A percentile compares a stretch with the other conserved stretches of the same genome.
These are phyloP conservation scores for Jackrogersella multiformis DNA, from an alignment of 495 filamentous ascomycete species.

Conservation along the genomic window DNA sequence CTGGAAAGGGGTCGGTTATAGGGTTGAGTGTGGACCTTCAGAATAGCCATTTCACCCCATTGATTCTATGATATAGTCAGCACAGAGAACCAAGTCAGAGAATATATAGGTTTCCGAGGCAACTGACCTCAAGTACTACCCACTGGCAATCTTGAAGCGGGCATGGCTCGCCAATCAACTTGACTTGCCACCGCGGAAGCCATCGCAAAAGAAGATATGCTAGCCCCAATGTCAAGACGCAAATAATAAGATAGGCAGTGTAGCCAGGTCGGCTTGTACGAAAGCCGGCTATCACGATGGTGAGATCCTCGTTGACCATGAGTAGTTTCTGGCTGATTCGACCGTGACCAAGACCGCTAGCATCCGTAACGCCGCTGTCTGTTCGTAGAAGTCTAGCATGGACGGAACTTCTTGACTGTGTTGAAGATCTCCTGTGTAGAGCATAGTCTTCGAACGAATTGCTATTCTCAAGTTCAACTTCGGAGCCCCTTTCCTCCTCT, in stretches of 20 bases:
- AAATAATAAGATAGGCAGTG: slow-evolving; percentile 72
- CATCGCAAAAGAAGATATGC: slow-evolving; percentile 87
- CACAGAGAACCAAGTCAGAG: slow-evolving; percentile 7
- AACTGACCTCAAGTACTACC: slow-evolving; percentile 83
- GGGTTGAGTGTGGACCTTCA: slow-evolving; percentile 67
- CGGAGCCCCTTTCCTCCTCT: slow-evolving; percentile 50
- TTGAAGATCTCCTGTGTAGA: slow-evolving; percentile 54
- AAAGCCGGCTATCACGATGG: slow-evolving; percentile 91
- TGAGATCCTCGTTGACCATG: slow-evolving; percentile 91
- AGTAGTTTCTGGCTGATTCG: slow-evolving; percentile 87
- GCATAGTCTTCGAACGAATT: slow-evolving; percentile 51
- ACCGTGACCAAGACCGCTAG: slow-evolving; percentile 65
- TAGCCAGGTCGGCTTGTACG: slow-evolving; percentile 75
- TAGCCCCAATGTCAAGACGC: slow-evolving; percentile 74
- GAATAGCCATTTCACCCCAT: slow-evolving; percentile 88
- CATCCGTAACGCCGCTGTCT: slow-evolving; percentile 67
- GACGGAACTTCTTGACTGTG: slow-evolving; percentile 64
- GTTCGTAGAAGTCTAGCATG: slow-evolving; percentile 76
- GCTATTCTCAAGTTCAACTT: slow-evolving; percentile 53
- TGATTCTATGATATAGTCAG: slow-evolving; percentile 69
- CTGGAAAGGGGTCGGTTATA: slow-evolving; percentile 88
- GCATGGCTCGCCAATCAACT: slow-evolving; percentile 72
- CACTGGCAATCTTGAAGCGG: slow-evolving; percentile 79
- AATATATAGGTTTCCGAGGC: slow-evolving; percentile 3
- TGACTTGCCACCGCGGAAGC: slow-evolving; percentile 87